These are phyloP conservation scores for Tolypocladium tropicale DNA, from an alignment of 2,329 filamentous ascomycete genomes.

Conservation along the genomic window DNA sequence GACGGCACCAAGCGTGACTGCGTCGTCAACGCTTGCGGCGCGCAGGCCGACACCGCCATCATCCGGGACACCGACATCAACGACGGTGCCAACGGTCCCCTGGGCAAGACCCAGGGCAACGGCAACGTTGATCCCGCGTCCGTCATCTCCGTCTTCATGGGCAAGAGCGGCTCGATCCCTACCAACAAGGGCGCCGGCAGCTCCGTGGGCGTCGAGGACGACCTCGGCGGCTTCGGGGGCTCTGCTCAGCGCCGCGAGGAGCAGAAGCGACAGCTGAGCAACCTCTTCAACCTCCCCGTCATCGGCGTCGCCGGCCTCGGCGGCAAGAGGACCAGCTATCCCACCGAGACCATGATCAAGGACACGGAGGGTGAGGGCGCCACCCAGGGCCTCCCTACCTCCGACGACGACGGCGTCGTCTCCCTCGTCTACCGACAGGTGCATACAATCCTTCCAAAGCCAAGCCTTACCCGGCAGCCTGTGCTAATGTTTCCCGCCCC, in stretches of 20 bases:
- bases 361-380: conserved; percentile 44
- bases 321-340: conserved; percentile 27
- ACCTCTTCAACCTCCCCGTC: conserved; percentile 13
- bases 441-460: conserved; percentile 6
- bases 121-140: conserved; percentile 46
- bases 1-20: conserved; percentile 62
- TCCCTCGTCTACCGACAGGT: conserved; percentile 50
- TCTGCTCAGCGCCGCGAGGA: conserved; percentile 9
- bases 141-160: conserved; percentile 53
- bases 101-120: conserved; percentile 51
- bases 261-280: conserved; percentile 18
- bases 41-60: conserved; percentile 58
- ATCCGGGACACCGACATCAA: conserved; percentile 51
- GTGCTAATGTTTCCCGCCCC: background rate
- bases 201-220: conserved; percentile 28
- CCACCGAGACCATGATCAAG: conserved; percentile 41
- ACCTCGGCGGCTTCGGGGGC: conserved; percentile 19
- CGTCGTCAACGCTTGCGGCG: conserved; percentile 47
- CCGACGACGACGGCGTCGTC: conserved; percentile 47
- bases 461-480: background rate
- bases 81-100: conserved; percentile 39
- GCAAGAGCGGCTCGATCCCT: conserved; percentile 23
- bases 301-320: conserved; percentile 7
- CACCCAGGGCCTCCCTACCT: conserved; percentile 46
- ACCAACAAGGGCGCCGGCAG: conserved; percentile 23